Base-by-base conservation (phyloP, 768 basidiomycete species). In the Suillus ampliporus region DNA sequence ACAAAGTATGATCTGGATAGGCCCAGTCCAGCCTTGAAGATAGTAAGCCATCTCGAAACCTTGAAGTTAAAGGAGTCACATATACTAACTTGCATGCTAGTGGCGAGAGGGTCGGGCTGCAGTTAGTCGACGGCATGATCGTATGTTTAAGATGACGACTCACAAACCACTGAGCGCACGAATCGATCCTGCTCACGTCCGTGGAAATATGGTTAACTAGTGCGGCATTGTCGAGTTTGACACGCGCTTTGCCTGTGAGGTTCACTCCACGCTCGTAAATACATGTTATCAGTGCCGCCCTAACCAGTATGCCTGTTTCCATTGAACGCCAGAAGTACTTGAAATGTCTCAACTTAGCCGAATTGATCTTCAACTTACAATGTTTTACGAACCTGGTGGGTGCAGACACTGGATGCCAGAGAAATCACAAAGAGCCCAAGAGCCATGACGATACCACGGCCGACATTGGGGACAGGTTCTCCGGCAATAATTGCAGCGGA, bases 251-350 rank as follows among this genome's bases (percentile, higher is more conserved):
- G 6, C 87, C 87, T 1, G 87, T 87, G 34, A 94, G 78, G 38
- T 78, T 77, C 40, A 92, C 81, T 5, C 86, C 85, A 54, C 90
- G 86, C 65, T 88, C 85, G 76, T 91, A 94, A 23, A 92, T 83
- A 0, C 86, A 85, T 46, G 83, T 83, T 56, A 90, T 91, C 31
- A 94, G 78, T 13, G 89, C 85, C 0, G 84, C 84, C 61, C 91
- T 82, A 0, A 84, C 82, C 28, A 91, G 77, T 4, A 89, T 83
- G 28, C 92, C 91, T 0, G 86, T 84, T 28, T 79, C 75, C 85
- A 89, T 89, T 5, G 86, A 86, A 47, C 86, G 80, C 82, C 86
- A 88, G 78, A 92, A 91, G 76, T 89, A 91, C 82, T 87, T 62
- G 17, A 4, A n/a, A 21, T 57, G 28, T 5, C 11, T 34, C 31